These are phyloP conservation scores for Oryza longistaminata DNA, from an alignment of 176 grass and related monocot species.

Conservation along the genomic window DNA sequence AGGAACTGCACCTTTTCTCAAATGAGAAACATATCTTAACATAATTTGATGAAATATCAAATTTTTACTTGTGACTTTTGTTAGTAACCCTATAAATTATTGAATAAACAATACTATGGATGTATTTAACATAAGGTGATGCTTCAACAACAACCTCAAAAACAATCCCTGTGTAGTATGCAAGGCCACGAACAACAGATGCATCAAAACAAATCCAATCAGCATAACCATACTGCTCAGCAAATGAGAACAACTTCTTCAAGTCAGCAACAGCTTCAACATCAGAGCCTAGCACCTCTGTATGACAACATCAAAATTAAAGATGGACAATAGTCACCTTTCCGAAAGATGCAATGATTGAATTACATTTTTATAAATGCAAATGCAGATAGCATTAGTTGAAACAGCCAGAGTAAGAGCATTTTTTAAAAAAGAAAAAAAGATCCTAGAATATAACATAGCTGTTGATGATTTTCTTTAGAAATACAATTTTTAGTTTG, in stretches of 20 bases:
- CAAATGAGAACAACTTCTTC: constrained; percentile 82
- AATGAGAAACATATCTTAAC: background rate
- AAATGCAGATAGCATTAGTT: background rate
- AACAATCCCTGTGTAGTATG: constrained; percentile 97
- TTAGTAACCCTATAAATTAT: background rate
- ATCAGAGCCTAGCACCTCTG: constrained; percentile 67
- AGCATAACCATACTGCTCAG: constrained; percentile 79
- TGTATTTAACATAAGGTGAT: background rate
- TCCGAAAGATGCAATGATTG: background rate
- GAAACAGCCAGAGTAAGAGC: background rate
- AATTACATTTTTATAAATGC: background rate
- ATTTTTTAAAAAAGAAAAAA: background rate
- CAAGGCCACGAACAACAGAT: constrained; percentile 90
- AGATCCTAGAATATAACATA: background rate
- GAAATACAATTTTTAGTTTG: background rate
- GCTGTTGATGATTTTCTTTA: background rate
- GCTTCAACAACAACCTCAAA: constrained; percentile 60
- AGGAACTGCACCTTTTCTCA: background rate
- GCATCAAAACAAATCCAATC: constrained; percentile 94
- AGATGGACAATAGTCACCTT: background rate
- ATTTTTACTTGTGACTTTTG: constrained; percentile 8
- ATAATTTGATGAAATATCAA: background rate
- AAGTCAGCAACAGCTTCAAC: constrained; percentile 84
- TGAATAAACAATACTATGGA: background rate
- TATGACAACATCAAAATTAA: constrained; percentile 31